Percentiles rank a stretch among this genome's conserved stretches.
Conservation (phyloP, 108 stramenopile genomes). For the Schizochytrium sp. region DNA sequence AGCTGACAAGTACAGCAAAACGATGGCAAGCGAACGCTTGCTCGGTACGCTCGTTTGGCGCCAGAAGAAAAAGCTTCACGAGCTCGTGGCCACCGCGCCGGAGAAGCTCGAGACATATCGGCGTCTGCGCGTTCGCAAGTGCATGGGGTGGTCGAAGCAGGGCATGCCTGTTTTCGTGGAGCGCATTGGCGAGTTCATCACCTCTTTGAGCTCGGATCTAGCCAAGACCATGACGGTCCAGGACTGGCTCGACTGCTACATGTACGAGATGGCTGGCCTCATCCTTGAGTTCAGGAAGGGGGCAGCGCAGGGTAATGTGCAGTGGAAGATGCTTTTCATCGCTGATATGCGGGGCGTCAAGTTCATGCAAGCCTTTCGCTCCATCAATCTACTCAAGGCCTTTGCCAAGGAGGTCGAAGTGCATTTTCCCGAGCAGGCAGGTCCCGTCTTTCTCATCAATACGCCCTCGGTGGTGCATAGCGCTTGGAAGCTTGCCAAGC, state of each 20-base stretch:
- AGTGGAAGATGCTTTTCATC: background rate
- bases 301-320: background rate
- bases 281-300: background rate
- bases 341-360: background rate
- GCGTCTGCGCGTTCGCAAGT: background rate
- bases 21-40: background rate
- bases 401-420: constrained; percentile 6
- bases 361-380: background rate
- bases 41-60: background rate
- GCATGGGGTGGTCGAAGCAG: background rate
- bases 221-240: background rate
- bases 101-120: background rate
- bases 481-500: background rate
- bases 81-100: background rate
- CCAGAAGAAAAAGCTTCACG: background rate
- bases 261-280: background rate
- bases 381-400: background rate
- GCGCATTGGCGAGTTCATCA: background rate
- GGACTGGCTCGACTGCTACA: background rate
- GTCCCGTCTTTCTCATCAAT: constrained; percentile 8
- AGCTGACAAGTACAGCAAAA: background rate
- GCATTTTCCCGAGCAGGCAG: constrained; percentile 9
- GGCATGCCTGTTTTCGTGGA: background rate
- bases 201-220: background rate
- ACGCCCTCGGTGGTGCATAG: background rate